A percentile compares a stretch with the other conserved stretches of the same genome.
Conservation (phyloP, 306 rosid genomes). For the Fragaria vesca region DNA sequence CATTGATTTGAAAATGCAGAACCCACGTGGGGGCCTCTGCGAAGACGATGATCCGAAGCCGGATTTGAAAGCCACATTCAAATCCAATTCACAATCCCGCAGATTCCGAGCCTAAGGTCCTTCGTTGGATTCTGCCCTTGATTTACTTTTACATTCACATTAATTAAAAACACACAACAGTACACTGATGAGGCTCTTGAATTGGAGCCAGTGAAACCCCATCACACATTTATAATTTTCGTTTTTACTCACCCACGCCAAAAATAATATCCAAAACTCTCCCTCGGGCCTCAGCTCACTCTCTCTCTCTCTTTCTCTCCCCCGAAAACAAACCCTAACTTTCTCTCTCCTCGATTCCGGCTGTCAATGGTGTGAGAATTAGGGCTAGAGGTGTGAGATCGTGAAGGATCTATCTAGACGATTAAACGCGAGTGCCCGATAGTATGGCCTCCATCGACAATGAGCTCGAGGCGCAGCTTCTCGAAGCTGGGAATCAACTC, state of each 20-base stretch:
- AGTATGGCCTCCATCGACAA: constrained; percentile 56
- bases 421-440: constrained; percentile 6
- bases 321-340: constrained; percentile 53
- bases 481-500: constrained; percentile 71
- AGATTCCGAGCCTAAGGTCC: constrained; percentile 45
- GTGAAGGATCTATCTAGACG: constrained; percentile 46
- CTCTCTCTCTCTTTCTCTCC: constrained; percentile 8
- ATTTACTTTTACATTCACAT: not conserved
- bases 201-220: no score
- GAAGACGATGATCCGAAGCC: constrained; percentile 26
- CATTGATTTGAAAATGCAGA: not conserved
- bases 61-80: constrained; percentile 51
- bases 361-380: constrained; percentile 49
- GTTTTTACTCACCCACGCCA: not conserved
- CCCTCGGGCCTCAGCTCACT: not conserved
- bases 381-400: constrained; percentile 21
- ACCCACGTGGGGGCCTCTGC: constrained; percentile 33
- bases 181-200: no score
- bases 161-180: not conserved
- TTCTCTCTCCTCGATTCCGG: constrained; percentile 32
- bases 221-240: constrained; percentile 5
- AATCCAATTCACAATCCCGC: constrained; percentile 53
- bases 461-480: constrained; percentile 60
- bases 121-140: constrained; percentile 35
- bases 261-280: constrained; percentile 26